Evolutionary conservation across 495 filamentous ascomycete genomes (phyloP).

Genomic region (Diplogelasinospora grovesii): DNA sequence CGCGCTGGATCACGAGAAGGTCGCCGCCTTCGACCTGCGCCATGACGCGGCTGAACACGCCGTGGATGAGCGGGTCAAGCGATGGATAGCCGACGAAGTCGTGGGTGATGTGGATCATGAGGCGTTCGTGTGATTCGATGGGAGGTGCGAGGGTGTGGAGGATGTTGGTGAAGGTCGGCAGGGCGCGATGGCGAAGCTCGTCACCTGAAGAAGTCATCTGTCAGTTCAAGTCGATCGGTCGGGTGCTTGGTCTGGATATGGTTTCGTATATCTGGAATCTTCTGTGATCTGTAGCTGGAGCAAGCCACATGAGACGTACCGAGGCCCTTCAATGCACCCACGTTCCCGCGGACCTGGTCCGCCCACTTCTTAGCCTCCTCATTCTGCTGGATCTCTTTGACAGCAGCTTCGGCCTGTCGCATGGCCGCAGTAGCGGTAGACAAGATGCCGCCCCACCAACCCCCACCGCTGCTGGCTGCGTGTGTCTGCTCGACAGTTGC

Average conservation of each 20-base stretch:
- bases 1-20: constrained; percentile 90
- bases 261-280: too few species aligned
- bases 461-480: constrained; percentile 27
- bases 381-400: constrained; percentile 92
- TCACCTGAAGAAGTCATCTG: constrained; percentile 64
- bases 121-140: constrained; percentile 94
- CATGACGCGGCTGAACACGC: constrained; percentile 95
- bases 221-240: too few species aligned
- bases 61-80: constrained; percentile 87
- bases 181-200: constrained; percentile 78
- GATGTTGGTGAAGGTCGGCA: constrained; percentile 92
- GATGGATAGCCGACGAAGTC: constrained; percentile 90
- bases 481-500: constrained; percentile 29
- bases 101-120: constrained; percentile 97
- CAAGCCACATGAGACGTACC: constrained; percentile 48
- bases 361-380: constrained; percentile 97
- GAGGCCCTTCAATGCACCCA: constrained; percentile 70
- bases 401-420: constrained; percentile 88
- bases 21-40: constrained; percentile 96
- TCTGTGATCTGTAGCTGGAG: too few species aligned
- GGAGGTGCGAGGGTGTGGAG: constrained; percentile 92
- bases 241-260: too few species aligned
- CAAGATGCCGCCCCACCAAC: constrained; percentile 91
- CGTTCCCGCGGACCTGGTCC: constrained; percentile 87
- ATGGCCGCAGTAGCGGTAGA: constrained; percentile 71